These are phyloP conservation scores for Rhizopus sp. DNA, from an alignment of 371 early-diverging fungal species.

Conservation along the genomic window DNA sequence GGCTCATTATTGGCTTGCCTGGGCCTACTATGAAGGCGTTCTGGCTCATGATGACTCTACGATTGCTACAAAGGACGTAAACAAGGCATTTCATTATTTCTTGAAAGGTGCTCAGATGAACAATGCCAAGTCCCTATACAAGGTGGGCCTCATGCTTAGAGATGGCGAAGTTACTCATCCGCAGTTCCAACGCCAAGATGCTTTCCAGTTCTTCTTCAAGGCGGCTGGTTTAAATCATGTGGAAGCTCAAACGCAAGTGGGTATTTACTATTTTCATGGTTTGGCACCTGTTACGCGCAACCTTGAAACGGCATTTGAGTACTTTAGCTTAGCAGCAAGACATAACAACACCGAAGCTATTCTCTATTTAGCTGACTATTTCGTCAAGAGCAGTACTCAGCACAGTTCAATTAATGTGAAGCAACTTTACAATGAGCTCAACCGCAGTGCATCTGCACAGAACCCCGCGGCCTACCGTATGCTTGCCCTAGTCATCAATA, in stretches of 20 bases:
- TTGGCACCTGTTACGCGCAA: constrained; percentile 5
- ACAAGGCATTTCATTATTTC: constrained; percentile 12
- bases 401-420: constrained; percentile 3
- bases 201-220: constrained; percentile 13
- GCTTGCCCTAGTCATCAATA: constrained; percentile 16
- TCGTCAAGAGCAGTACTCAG: constrained; percentile 11
- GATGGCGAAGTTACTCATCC: constrained; percentile 1
- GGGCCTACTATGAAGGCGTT: constrained; percentile 18
- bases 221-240: constrained; percentile 16
- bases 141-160: constrained; percentile 19
- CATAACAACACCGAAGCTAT: constrained; percentile 18
- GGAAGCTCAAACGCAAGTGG: constrained; percentile 18
- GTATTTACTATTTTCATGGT: constrained; percentile 16
- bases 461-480: constrained; percentile 21
- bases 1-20: constrained; percentile 20
- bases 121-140: constrained; percentile 5
- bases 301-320: constrained; percentile 14
- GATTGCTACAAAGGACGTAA: neutral
- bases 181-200: constrained; percentile 4
- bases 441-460: constrained; percentile 6
- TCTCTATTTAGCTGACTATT: constrained; percentile 25
- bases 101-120: constrained; percentile 11
- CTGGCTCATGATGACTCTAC: constrained; percentile 5
- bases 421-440: constrained; percentile 12
- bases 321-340: constrained; percentile 21